Evolutionary conservation across 164 flowering plant species (phyloP).

Genomic region (Magnolia sinica): DNA sequence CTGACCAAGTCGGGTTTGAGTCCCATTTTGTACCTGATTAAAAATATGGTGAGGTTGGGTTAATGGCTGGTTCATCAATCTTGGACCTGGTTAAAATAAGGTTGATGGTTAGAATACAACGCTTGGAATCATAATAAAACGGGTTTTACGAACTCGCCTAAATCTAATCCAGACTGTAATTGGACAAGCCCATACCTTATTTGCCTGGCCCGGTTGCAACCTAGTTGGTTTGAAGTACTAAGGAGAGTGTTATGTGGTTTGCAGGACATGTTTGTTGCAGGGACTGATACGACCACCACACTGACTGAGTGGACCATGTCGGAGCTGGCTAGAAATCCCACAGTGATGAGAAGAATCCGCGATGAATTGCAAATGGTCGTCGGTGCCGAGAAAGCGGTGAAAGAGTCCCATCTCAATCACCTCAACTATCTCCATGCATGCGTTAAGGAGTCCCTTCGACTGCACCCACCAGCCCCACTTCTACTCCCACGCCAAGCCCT

Average conservation of each 20-base stretch:
- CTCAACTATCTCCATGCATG: slow-evolving; percentile 24
- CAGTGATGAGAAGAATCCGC: not conserved
- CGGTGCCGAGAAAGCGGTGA: not conserved
- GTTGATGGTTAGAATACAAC: too few relatives aligned
- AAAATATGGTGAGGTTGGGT: too few relatives aligned
- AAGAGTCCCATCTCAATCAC: slow-evolving; percentile 14
- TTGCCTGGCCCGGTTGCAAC: not conserved
- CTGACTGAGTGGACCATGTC: slow-evolving; percentile 27
- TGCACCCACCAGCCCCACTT: slow-evolving; percentile 28
- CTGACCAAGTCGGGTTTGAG: too few relatives aligned
- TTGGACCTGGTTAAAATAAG: too few relatives aligned
- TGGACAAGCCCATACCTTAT: not conserved
- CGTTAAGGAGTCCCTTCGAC: slow-evolving; percentile 21
- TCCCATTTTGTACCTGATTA: too few relatives aligned
- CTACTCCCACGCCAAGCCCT: slow-evolving; percentile 23
- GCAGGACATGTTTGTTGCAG: slow-evolving; percentile 25
- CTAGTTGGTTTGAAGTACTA: not conserved
- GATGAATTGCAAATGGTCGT: slow-evolving; percentile 8
- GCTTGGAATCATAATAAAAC: too few relatives aligned
- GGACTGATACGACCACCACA: slow-evolving; percentile 19
- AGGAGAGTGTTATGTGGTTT: not conserved
- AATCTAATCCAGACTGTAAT: not conserved
- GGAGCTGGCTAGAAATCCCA: slow-evolving; percentile 19
- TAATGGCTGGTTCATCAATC: too few relatives aligned
- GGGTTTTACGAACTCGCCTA: not conserved